Base-by-base conservation (phyloP, 352 stramenopile species). In the Pythium vanterpoolii region DNA sequence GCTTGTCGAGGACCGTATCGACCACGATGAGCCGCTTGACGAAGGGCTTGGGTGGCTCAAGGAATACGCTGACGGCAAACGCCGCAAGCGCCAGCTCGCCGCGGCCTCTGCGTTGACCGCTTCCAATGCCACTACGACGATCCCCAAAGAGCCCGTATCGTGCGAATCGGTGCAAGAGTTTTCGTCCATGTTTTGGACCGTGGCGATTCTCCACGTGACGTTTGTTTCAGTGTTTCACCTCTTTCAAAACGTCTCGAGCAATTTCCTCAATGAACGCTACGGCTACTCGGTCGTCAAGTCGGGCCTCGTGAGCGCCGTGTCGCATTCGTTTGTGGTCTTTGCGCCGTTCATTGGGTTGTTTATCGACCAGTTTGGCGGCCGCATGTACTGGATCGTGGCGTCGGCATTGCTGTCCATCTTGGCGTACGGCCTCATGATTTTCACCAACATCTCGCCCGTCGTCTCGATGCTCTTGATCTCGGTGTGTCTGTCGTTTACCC, bases 141-240 rank as follows among this genome's bases (percentile, higher is more conserved):
- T 19, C 9, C 43, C 19, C 48, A 21, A 56, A 16, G 30, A 76
- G 23, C 59, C 73, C 24, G 60, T 76, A 11, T 86, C 76, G 51
- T 90, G 79, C 55, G 75, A 89, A 18, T 87, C 66, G 9, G 69
- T 90, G 38, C 73, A 83, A 30, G 71, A 76, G 39, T 94, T 94
- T 58, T 92, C 83, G 54, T 69, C 74, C 67, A 87, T 92, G 72
- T 97, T 96, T 60, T 96, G 87, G 88, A 72, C 85, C 47, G 76
- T 97, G 26, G 75, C 82, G 38, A 52, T 93, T 21, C 70, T 96
- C 9, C 87, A 97, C 72, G 86, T 94, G 0, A 79, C 91, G 57
- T 96, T 96, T 56, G 87, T 96, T 55, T 93, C 93, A 46, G 84
- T 95, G 8, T 97, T 96, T 65, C 89, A 97, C 54, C 68, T 97